Conservation (phyloP, 2,329 filamentous ascomycete species). For the Diaporthe aspalathi region DNA sequence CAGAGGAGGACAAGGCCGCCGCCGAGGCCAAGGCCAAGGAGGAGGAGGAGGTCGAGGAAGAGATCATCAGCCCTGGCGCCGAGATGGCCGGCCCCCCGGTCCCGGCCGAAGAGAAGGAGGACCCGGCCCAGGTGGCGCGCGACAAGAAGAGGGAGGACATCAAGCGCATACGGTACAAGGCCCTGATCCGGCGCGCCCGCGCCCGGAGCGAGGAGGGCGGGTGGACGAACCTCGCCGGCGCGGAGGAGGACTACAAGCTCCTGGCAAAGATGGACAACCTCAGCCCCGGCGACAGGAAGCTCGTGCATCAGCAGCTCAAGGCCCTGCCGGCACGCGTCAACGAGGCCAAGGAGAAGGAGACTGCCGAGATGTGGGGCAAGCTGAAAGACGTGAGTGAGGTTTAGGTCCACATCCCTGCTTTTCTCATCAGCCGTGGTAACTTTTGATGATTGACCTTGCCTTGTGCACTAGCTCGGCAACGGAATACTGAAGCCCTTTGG, state of each 20-base stretch:
- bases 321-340: conserved; percentile 77
- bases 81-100: conserved; percentile 58
- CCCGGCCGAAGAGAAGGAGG: conserved; percentile 43
- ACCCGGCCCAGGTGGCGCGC: conserved; percentile 45
- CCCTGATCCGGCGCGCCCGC: conserved; percentile 81
- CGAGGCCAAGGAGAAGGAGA: conserved; percentile 85
- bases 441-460: not conserved
- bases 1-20: conserved; percentile 53
- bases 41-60: conserved; percentile 62
- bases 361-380: conserved; percentile 98
- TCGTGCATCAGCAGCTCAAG: conserved; percentile 74
- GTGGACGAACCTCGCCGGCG: conserved; percentile 84
- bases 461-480: conserved; percentile 72
- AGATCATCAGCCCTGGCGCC: conserved; percentile 71
- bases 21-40: conserved; percentile 60
- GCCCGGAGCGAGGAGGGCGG: conserved; percentile 77
- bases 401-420: not conserved
- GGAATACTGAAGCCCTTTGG: conserved; percentile 94
- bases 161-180: conserved; percentile 82
- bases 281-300: conserved; percentile 71
- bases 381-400: conserved; percentile 76
- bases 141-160: conserved; percentile 69
- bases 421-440: not conserved
- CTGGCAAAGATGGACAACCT: conserved; percentile 72
- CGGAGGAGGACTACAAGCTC: conserved; percentile 81